phyloP scores from a whole-genome alignment of 2,329 filamentous ascomycete genomes.

The Phialemoniopsis sp. region DNA sequence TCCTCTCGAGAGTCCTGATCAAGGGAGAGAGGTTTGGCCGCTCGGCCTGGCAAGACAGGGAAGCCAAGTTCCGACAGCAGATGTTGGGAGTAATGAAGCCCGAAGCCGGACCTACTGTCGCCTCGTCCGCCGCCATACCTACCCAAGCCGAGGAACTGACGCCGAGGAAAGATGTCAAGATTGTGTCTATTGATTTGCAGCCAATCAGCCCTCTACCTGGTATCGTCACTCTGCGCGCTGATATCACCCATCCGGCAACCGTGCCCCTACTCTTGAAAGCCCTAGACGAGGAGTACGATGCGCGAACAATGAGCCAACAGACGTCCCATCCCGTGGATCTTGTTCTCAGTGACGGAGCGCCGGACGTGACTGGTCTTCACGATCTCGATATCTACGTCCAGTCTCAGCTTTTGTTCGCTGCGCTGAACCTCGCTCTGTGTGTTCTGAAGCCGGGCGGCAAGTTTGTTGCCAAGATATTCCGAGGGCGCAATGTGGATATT shows the following conservation, averaged over 20 bases:
- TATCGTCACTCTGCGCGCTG: constrained; percentile 86
- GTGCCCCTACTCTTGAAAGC: constrained; percentile 84
- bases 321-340: constrained; percentile 81
- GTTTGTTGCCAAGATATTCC: constrained; percentile 97
- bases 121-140: constrained; percentile 11
- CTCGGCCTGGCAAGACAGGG: constrained; percentile 80
- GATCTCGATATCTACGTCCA: constrained; percentile 98
- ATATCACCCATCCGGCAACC: constrained; percentile 96
- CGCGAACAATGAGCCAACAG: constrained; percentile 38
- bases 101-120: constrained; percentile 14
- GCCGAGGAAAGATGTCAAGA: constrained; percentile 73
- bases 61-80: constrained; percentile 59
- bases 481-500: constrained; percentile 90
- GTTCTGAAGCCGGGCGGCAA: constrained; percentile 90
- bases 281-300: constrained; percentile 68
- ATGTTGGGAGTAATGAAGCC: constrained; percentile 50
- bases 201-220: constrained; percentile 92
- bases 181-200: constrained; percentile 92
- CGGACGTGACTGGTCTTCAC: constrained; percentile 93
- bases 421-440: constrained; percentile 87
- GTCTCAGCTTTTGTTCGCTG: constrained; percentile 89
- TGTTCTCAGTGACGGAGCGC: constrained; percentile 91
- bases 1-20: constrained; percentile 88
- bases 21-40: constrained; percentile 89
- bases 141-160: constrained; percentile 20